phyloP scores from a whole-genome alignment of 192 early-diverging fungal species.

The Pilobolus umbonatus region DNA sequence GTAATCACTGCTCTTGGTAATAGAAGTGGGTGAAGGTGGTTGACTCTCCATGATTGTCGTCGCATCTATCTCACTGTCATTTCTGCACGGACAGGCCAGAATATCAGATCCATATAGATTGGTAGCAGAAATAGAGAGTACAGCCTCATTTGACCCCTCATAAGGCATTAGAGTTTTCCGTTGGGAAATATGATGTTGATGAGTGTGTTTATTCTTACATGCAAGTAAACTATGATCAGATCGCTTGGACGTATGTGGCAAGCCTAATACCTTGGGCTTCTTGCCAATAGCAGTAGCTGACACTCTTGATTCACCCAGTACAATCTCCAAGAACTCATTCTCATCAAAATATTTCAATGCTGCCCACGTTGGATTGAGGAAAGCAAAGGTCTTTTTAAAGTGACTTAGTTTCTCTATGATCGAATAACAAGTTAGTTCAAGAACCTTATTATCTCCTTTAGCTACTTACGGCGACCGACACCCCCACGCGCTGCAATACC shows the following conservation, averaged over 20 bases:
- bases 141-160: too few species aligned
- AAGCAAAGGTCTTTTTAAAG: slow-evolving; percentile 30
- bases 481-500: slow-evolving; percentile 26
- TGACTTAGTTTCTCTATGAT: slow-evolving; percentile 17
- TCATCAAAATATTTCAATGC: slow-evolving; percentile 36
- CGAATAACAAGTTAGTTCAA: not conserved
- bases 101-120: not conserved
- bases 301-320: slow-evolving; percentile 23
- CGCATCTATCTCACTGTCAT: too few species aligned
- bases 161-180: too few species aligned
- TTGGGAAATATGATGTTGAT: too few species aligned
- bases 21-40: too few species aligned
- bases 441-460: not conserved
- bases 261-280: slow-evolving; percentile 1
- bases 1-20: too few species aligned
- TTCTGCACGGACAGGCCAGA: too few species aligned
- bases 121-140: not conserved
- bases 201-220: too few species aligned
- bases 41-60: too few species aligned
- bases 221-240: too few species aligned
- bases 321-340: slow-evolving; percentile 26
- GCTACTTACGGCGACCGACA: slow-evolving; percentile 31
- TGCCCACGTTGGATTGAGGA: slow-evolving; percentile 33
- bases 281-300: slow-evolving; percentile 8
- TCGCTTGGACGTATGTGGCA: not conserved